Percentiles rank a stretch among this genome's conserved stretches.
These are phyloP conservation scores for Endoconidiophora polonica DNA, from an alignment of 2,329 filamentous ascomycete genomes.

Conservation along the genomic window DNA sequence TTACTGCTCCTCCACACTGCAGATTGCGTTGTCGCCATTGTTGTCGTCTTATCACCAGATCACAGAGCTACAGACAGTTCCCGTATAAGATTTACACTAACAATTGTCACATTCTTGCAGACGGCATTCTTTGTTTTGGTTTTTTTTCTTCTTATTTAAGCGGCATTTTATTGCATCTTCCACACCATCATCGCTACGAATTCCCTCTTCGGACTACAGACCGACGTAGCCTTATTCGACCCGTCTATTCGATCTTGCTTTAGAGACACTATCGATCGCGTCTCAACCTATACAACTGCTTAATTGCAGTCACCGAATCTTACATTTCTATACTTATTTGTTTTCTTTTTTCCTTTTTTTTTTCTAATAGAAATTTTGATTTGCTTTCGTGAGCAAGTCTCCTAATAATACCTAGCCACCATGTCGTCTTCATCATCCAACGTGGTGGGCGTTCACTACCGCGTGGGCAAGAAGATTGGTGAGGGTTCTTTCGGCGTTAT, in stretches of 20 bases:
- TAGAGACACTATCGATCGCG: no score
- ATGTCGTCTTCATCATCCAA: conserved; percentile 90
- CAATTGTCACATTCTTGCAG: background rate
- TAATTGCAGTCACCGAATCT: background rate
- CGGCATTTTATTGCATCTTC: background rate
- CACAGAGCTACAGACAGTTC: no score
- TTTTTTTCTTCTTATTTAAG: background rate
- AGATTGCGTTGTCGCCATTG: no score
- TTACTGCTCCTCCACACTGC: no score
- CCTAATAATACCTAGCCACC: conserved; percentile 17
- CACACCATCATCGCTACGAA: background rate
- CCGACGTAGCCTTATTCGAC: no score
- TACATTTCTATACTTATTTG: background rate
- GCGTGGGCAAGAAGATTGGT: conserved; percentile 98
- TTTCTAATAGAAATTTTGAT: no score
- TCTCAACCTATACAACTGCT: background rate
- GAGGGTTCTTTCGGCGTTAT: conserved; percentile 98
- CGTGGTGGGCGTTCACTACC: conserved; percentile 96
- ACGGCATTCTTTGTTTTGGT: background rate
- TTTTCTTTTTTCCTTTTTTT: background rate
- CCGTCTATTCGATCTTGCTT: no score
- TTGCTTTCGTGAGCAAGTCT: background rate
- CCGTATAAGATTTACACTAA: background rate
- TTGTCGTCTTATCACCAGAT: no score
- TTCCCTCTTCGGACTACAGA: background rate